Base-by-base conservation (phyloP, 257 asterid species). In the Solanum sparsipilum region DNA sequence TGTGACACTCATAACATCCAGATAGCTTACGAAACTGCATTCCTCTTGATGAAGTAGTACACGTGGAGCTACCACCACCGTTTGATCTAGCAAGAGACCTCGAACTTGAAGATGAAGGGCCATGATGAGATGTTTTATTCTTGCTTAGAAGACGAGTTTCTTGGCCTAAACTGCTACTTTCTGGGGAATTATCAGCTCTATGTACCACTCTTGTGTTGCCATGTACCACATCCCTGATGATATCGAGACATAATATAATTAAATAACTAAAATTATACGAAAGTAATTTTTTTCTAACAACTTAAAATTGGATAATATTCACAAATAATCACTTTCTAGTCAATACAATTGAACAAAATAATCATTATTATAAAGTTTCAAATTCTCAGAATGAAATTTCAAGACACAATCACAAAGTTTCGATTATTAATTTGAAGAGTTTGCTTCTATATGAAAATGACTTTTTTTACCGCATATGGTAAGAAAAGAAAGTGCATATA, bases 1-100 rank as follows among this genome's bases (percentile, higher is more conserved):
- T 88, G 90, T 92, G 99, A 79, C 99, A 96, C 90, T 96, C 99
- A 29, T 95, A 94, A 58, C 99, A 96, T 35, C 99, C 98, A 20
- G 98, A 95, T 3, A 96, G 96, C 93, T 94, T 96, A 87, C 98
- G 90, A 36, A 96, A 86, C 90, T 92, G 99, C 93, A 94, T 94
- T 87, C 95, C 95, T 75, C 96, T 92, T 36, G 91, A 91, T 25
- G 94, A 92, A 31, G 86, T 84, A 58, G 88, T 60, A 78, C 89
- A 89, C 23, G 95, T 27, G 44, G 90, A 85, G 23, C 44, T 86
- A 27, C 84, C 84, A 3, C 89, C 91, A 9, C 88, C 91, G 13
- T 81, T 85, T 4, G 94, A 89, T 89, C 93, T 88, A 13, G 85
- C 86, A 4, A 87, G 68, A 1, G 95, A 92, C 84, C 92, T 89